Percentiles rank a stretch among this genome's conserved stretches.
Conservation (phyloP, 2,329 filamentous ascomycete species). For the Alternaria ethzedia region DNA sequence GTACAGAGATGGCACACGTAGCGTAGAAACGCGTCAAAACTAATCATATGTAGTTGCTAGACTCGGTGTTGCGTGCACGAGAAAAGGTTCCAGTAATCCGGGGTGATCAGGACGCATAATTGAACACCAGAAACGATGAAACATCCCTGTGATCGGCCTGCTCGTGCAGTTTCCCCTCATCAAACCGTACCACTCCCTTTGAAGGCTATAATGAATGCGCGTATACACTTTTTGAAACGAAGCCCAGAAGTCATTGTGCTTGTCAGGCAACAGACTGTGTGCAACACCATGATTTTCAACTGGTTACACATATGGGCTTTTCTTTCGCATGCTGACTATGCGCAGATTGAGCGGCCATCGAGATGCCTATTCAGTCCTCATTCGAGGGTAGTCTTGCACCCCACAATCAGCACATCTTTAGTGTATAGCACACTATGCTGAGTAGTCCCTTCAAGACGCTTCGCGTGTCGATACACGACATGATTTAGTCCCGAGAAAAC, state of each 20-base stretch:
- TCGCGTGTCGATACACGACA: not conserved
- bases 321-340: not conserved
- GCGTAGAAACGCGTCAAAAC: not conserved
- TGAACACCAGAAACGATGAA: not conserved
- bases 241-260: not conserved
- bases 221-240: not conserved
- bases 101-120: not conserved
- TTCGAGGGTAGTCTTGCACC: not conserved
- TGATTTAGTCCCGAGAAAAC: not conserved
- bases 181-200: not conserved
- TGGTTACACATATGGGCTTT: not conserved
- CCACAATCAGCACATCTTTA: not conserved
- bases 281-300: not conserved
- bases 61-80: not conserved
- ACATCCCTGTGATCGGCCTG: not conserved
- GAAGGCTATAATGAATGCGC: not conserved
- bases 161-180: not conserved
- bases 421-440: not conserved
- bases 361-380: not conserved
- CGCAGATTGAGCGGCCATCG: not conserved
- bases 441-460: not conserved
- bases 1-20: not conserved
- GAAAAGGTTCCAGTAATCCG: not conserved
- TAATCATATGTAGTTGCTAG: not conserved
- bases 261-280: not conserved